Percentiles rank a stretch among this genome's conserved stretches.
Conservation (phyloP, 345 rosid species). For the Hypericum androsaemum region DNA sequence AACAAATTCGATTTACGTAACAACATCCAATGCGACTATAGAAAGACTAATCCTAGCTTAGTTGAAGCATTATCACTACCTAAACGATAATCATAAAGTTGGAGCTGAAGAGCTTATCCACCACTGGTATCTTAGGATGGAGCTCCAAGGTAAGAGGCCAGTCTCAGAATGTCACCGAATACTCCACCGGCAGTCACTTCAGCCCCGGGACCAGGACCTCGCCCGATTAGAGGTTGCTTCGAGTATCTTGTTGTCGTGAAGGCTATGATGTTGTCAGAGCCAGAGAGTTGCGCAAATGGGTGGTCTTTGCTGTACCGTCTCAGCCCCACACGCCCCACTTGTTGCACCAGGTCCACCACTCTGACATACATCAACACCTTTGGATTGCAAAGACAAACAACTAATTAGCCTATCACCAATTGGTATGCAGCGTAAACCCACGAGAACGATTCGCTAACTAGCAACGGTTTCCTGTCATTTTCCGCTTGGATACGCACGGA, state of each 20-base stretch:
- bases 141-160: constrained; percentile 91
- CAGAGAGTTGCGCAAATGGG: constrained; percentile 84
- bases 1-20: too few species aligned
- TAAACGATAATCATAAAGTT: too few species aligned
- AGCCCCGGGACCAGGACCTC: constrained; percentile 99
- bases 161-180: constrained; percentile 77
- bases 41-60: too few species aligned
- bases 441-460: too few species aligned
- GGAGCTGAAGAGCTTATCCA: too few species aligned
- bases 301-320: constrained; percentile 72
- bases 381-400: not conserved
- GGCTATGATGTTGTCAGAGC: constrained; percentile 91
- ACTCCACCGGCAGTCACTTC: constrained; percentile 97
- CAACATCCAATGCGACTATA: too few species aligned
- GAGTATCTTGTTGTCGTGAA: constrained; percentile 86
- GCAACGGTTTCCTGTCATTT: too few species aligned
- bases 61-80: too few species aligned
- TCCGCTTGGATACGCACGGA: too few species aligned
- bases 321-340: constrained; percentile 63
- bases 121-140: constrained; percentile 43
- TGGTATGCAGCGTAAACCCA: too few species aligned
- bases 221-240: constrained; percentile 83
- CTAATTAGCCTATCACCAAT: too few species aligned
- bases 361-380: constrained; percentile 93
- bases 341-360: constrained; percentile 57